Evolutionary conservation across 208 protist genomes (phyloP).

Genomic region (Crithidia bombi): DNA sequence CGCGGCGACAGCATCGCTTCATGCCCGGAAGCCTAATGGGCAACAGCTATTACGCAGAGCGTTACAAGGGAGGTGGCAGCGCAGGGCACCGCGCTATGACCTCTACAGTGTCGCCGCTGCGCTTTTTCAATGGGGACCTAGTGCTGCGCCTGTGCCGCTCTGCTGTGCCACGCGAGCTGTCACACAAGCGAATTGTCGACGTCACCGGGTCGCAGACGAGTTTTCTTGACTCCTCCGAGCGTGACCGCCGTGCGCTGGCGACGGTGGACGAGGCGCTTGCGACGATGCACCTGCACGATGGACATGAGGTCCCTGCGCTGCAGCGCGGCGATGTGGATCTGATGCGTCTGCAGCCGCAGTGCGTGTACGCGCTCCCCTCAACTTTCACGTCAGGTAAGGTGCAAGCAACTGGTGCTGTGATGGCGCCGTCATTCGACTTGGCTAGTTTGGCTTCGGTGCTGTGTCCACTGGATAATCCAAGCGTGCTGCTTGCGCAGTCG

Average conservation of each 20-base stretch:
- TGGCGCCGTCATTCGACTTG: slow-evolving; percentile 2
- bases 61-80: slow-evolving; percentile 36
- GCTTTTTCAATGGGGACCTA: slow-evolving; percentile 43
- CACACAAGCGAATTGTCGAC: slow-evolving; percentile 61
- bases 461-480: slow-evolving; percentile 52
- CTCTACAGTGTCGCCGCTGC: background rate
- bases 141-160: slow-evolving; percentile 37
- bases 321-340: slow-evolving; percentile 60
- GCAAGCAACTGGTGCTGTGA: background rate
- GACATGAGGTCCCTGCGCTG: slow-evolving; percentile 76
- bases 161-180: slow-evolving; percentile 44
- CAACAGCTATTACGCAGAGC: slow-evolving; percentile 77
- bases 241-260: slow-evolving; percentile 29
- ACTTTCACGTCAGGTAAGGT: background rate
- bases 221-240: slow-evolving; percentile 58
- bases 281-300: slow-evolving; percentile 88
- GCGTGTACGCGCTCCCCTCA: slow-evolving; percentile 37
- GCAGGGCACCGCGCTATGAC: background rate
- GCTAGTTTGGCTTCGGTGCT: slow-evolving; percentile 11
- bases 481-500: slow-evolving; percentile 31
- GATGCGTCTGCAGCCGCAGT: slow-evolving; percentile 53
- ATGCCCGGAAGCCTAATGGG: slow-evolving; percentile 57
- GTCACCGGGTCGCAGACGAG: slow-evolving; percentile 76
- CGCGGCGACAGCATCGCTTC: background rate
- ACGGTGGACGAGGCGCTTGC: slow-evolving; percentile 59